Conservation (phyloP, 768 basidiomycete species). For the Clathrus columnatus region DNA sequence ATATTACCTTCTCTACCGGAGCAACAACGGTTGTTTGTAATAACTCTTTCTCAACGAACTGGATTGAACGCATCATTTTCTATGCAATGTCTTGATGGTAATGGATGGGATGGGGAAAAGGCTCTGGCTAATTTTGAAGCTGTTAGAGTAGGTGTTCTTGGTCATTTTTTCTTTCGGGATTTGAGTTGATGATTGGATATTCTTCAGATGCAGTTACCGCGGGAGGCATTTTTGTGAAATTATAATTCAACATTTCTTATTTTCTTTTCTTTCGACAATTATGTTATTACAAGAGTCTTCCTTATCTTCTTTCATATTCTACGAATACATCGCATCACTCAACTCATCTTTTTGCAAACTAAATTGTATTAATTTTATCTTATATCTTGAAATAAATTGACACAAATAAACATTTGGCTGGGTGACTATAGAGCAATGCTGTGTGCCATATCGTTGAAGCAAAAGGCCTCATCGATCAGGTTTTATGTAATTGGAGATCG, state of each 20-base stretch:
- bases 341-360: too few species aligned
- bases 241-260: not conserved
- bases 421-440: too few species aligned
- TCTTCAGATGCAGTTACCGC: not conserved
- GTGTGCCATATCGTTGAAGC: too few species aligned
- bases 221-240: not conserved
- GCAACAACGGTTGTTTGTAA: constrained; percentile 57
- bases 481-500: too few species aligned
- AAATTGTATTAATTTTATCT: too few species aligned
- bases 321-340: too few species aligned
- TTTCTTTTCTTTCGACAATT: not conserved
- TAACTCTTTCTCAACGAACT: constrained; percentile 65
- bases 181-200: not conserved
- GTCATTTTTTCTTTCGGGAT: not conserved
- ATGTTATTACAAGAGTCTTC: not conserved
- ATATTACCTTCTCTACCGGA: constrained; percentile 41
- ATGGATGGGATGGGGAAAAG: constrained; percentile 73
- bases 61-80: constrained; percentile 72
- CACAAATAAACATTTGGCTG: too few species aligned
- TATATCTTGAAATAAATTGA: too few species aligned
- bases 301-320: too few species aligned
- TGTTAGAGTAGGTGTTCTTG: constrained; percentile 58
- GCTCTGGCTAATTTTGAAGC: constrained; percentile 83
- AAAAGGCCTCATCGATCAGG: too few species aligned
- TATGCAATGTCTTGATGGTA: constrained; percentile 76